Percentiles rank a stretch among this genome's conserved stretches.
These are phyloP conservation scores for Astathelohania contejeani DNA, from an alignment of 371 early-diverging fungal species.

Conservation along the genomic window DNA sequence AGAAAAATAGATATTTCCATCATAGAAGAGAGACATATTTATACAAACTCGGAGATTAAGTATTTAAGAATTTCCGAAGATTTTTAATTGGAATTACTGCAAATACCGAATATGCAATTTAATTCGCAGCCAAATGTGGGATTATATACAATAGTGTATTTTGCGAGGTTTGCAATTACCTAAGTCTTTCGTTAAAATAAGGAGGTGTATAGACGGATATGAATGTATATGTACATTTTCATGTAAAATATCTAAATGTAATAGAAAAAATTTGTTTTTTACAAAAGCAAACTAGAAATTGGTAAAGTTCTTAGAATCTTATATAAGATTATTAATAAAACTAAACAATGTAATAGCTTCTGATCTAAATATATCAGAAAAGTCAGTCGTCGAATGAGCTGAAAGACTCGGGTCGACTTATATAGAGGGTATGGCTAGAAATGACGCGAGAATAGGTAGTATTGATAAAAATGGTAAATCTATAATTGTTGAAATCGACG, in stretches of 20 bases:
- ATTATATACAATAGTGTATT: neutral
- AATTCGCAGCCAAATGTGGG: neutral
- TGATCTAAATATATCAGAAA: neutral
- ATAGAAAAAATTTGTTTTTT: neutral
- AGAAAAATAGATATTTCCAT: neutral
- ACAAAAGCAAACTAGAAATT: neutral
- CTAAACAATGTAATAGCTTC: neutral
- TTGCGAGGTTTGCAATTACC: neutral
- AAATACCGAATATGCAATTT: neutral
- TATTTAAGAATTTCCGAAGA: no score
- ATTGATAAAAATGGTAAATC: neutral
- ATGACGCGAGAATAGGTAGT: neutral
- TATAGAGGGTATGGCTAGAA: neutral
- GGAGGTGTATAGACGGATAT: neutral
- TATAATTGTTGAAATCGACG: conserved; percentile 2
- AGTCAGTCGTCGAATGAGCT: neutral
- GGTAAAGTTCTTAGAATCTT: neutral
- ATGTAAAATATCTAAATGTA: neutral
- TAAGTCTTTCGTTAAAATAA: neutral
- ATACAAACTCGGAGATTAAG: no score
- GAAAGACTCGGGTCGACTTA: neutral
- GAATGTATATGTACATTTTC: neutral
- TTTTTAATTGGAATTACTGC: neutral
- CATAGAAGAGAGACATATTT: neutral
- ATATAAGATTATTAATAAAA: neutral